These are phyloP conservation scores for Fusarium hainanense DNA, from an alignment of 2,329 filamentous ascomycete genomes.

Conservation along the genomic window DNA sequence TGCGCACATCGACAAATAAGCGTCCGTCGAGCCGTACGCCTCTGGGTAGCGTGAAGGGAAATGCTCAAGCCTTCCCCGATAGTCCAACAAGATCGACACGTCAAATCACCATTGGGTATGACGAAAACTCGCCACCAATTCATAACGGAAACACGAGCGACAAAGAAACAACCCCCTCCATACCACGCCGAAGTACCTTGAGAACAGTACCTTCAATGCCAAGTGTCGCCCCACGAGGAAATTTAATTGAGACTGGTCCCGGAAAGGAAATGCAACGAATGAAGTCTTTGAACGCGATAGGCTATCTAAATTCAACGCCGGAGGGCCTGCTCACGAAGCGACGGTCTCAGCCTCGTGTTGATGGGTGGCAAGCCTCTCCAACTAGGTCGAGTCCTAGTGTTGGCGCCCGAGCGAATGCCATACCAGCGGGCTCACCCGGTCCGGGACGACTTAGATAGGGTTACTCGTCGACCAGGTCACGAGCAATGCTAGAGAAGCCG, in stretches of 20 bases:
- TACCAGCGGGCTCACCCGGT: slow-evolving; percentile 10
- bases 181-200: slow-evolving; percentile 36
- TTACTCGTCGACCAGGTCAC: slow-evolving; percentile 10
- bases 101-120: not conserved
- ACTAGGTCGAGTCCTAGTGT: slow-evolving; percentile 47
- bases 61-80: not conserved
- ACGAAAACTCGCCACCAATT: slow-evolving; percentile 39
- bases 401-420: slow-evolving; percentile 22
- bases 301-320: slow-evolving; percentile 21
- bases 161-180: slow-evolving; percentile 12
- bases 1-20: not conserved
- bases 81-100: not conserved
- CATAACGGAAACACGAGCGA: not conserved
- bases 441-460: slow-evolving; percentile 3
- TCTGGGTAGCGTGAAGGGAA: slow-evolving; percentile 24
- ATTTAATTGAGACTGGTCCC: not conserved
- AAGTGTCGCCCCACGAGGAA: slow-evolving; percentile 15
- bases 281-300: slow-evolving; percentile 44
- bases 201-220: slow-evolving; percentile 45
- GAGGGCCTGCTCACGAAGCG: slow-evolving; percentile 40
- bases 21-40: slow-evolving; percentile 14
- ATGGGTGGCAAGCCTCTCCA: slow-evolving; percentile 36
- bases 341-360: slow-evolving; percentile 33
- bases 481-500: slow-evolving; percentile 7
- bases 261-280: slow-evolving; percentile 32